phyloP scores from a whole-genome alignment of 768 basidiomycete genomes.

The Agrocybe praecox region DNA sequence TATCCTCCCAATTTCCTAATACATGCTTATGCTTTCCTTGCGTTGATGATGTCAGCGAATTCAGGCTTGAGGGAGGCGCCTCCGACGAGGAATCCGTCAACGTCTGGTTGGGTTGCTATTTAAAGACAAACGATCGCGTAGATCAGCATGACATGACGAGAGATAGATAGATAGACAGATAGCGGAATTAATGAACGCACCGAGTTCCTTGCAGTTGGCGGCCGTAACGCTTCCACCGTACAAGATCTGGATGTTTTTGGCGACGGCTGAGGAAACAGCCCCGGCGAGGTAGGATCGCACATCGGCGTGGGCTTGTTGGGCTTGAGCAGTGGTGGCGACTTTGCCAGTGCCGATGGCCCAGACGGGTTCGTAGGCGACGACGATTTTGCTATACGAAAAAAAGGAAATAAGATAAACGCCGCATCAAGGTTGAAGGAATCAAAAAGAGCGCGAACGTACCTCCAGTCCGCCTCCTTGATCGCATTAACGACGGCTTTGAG shows the following conservation, averaged over 20 bases:
- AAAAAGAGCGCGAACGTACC: slow-evolving; percentile 44
- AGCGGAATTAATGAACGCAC: slow-evolving; percentile 46
- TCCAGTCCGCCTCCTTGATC: slow-evolving; percentile 74
- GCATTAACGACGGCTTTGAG: slow-evolving; percentile 72
- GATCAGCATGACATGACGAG: not conserved
- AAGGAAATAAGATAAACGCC: not conserved
- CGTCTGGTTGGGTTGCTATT: slow-evolving; percentile 72
- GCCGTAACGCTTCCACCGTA: slow-evolving; percentile 95
- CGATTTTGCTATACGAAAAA: slow-evolving; percentile 64
- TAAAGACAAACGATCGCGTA: not conserved
- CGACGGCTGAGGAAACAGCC: slow-evolving; percentile 68
- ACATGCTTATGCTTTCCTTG: slow-evolving; percentile 34
- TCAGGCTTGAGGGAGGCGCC: slow-evolving; percentile 98
- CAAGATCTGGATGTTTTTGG: slow-evolving; percentile 80
- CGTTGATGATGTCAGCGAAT: slow-evolving; percentile 90
- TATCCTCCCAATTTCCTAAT: no score
- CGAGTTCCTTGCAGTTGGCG: slow-evolving; percentile 85
- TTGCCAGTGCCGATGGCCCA: slow-evolving; percentile 99
- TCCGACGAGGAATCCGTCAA: slow-evolving; percentile 98
- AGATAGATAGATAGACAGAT: not conserved
- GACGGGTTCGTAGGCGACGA: slow-evolving; percentile 95
- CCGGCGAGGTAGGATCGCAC: slow-evolving; percentile 75
- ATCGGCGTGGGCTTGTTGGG: slow-evolving; percentile 88
- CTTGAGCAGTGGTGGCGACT: slow-evolving; percentile 90
- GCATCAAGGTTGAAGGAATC: not conserved